Evolutionary conservation across 148 eudicot genomes (phyloP).

Genomic region (Polygonum aviculare): DNA sequence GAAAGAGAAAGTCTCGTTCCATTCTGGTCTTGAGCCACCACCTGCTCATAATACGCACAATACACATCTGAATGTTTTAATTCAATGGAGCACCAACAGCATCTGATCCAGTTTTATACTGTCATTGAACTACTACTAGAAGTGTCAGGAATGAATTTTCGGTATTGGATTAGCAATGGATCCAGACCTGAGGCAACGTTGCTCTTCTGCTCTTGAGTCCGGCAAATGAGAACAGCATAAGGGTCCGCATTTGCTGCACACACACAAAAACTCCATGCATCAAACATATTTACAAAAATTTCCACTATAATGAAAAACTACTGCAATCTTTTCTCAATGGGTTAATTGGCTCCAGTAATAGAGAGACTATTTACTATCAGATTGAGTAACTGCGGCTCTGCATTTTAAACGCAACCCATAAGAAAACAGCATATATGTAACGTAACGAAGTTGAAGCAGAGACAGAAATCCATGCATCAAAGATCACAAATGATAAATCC

Average conservation of each 20-base stretch:
- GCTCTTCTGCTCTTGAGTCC: slow-evolving; percentile 72
- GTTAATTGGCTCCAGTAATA: neutral
- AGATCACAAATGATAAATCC: neutral
- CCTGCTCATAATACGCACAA: slow-evolving; percentile 27
- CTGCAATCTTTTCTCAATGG: neutral
- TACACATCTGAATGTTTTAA: neutral
- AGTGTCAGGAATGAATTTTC: neutral
- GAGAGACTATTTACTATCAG: neutral
- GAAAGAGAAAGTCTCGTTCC: slow-evolving; percentile 82
- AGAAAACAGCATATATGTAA: neutral
- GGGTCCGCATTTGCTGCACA: slow-evolving; percentile 66
- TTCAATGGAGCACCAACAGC: neutral
- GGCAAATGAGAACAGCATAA: slow-evolving; percentile 53
- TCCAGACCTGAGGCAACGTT: slow-evolving; percentile 53
- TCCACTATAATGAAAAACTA: neutral
- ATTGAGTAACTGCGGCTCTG: neutral
- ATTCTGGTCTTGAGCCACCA: slow-evolving; percentile 50
- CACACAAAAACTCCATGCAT: neutral
- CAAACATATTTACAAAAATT: no score
- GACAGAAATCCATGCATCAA: neutral
- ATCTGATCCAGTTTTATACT: neutral
- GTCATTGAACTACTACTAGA: neutral
- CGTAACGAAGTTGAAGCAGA: neutral
- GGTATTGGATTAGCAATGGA: neutral
- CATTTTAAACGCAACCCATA: neutral